Base-by-base conservation (phyloP, 345 rosid species). In the Syzygium aqueum region DNA sequence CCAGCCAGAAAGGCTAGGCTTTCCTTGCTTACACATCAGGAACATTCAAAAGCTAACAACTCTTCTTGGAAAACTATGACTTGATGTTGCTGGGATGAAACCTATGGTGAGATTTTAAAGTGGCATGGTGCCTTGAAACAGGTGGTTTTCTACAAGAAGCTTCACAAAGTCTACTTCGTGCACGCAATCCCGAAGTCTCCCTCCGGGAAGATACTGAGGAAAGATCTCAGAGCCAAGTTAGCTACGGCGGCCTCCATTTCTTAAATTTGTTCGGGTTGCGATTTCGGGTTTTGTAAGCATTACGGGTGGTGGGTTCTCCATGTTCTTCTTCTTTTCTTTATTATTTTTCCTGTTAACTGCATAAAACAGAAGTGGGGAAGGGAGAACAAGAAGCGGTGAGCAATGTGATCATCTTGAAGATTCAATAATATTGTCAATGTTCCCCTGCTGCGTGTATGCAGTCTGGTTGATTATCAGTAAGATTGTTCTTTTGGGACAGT, bases 61-160 rank as follows among this genome's bases (percentile, higher is more conserved):
- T 23, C 2, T 56, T 11, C 27, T 2, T 9, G 37, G 80, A 10
- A 37, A 73, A 40, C 80, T 4, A 37, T 33, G 82, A 37, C 27
- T 37, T 37, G 82, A 73, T 37, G 82, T 40, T 37, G 82, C 49
- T 37, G 27, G 10, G 82, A 73, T 6, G 82, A 37, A 33, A 37
- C 15, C 5, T 37, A 10, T 2, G 13, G 49, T 73, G 49, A 19
- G 80, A 33, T 73, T 73, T 11, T 33, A 40, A 73, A 37, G 80
- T 73, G 80, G 49, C 13, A 5, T 37, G 15, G 7, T 37, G 49
- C 49, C 3, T 73, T 37, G 28, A 56, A 56, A 37, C 91, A 94
- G 97, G 99, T 97, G 86, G 97, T 97, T 56, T 97, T 94, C 89
- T 97, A 97, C 91, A 97, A 97, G 94, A 93, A 90, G 92, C 89